These are phyloP conservation scores for Ceratocystis colombiana DNA, from an alignment of 2,329 filamentous ascomycete species.

Conservation along the genomic window DNA sequence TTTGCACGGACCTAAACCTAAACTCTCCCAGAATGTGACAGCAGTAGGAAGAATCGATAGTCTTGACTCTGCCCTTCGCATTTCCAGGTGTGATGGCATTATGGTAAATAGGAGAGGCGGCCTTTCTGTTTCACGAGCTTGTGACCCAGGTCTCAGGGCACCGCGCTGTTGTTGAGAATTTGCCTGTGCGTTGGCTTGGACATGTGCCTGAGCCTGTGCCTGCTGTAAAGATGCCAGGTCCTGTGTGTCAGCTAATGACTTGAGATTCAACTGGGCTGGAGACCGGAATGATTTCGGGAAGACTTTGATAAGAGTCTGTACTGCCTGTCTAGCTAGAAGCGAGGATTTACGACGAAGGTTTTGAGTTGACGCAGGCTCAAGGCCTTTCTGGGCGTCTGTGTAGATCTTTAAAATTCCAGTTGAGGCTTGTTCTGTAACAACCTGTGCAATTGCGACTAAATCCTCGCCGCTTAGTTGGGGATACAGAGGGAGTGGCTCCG, in stretches of 20 bases:
- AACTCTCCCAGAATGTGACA: constrained; percentile 69
- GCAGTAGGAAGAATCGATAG: constrained; percentile 67
- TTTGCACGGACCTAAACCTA: constrained; percentile 62
- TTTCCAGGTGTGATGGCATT: constrained; percentile 58
- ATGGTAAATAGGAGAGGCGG: constrained; percentile 51
- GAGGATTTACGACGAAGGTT: constrained; percentile 32
- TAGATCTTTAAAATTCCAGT: constrained; percentile 39
- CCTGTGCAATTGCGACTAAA: constrained; percentile 56
- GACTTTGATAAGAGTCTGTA: constrained; percentile 39
- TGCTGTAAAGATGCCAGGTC: constrained; percentile 44
- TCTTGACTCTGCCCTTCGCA: constrained; percentile 58
- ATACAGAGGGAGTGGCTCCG: constrained; percentile 43
- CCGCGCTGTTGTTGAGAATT: constrained; percentile 9
- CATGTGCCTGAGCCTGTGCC: constrained; percentile 32
- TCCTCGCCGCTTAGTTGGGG: constrained; percentile 46
- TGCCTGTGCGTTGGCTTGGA: constrained; percentile 33
- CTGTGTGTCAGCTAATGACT: constrained; percentile 46
- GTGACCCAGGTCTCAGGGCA: constrained; percentile 2
- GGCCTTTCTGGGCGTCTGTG: constrained; percentile 25
- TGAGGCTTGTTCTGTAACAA: constrained; percentile 60
- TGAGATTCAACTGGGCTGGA: constrained; percentile 35
- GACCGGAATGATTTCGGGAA: constrained; percentile 39
- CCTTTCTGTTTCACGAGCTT: constrained; percentile 38
- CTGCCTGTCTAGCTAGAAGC: constrained; percentile 39
- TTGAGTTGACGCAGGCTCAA: constrained; percentile 3